These are phyloP conservation scores for Suillus luteus DNA, from an alignment of 768 basidiomycete species.

Conservation along the genomic window DNA sequence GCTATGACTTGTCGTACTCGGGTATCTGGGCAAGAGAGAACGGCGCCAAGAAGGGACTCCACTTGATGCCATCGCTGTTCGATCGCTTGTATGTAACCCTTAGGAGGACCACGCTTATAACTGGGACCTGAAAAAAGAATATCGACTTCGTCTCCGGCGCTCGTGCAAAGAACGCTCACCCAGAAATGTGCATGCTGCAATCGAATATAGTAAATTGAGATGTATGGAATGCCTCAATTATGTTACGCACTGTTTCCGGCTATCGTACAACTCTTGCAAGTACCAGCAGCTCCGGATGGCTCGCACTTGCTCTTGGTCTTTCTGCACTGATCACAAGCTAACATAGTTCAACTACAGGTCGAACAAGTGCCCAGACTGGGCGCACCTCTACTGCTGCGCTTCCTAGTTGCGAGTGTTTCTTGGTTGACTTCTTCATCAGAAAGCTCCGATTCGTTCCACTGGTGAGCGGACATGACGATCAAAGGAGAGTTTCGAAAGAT, in stretches of 20 bases:
- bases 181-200: constrained; percentile 65
- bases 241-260: constrained; percentile 52
- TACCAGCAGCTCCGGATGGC: constrained; percentile 46
- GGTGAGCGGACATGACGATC: constrained; percentile 29
- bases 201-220: constrained; percentile 19
- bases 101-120: constrained; percentile 82
- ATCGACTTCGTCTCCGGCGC: background rate
- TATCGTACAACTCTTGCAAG: constrained; percentile 65
- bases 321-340: constrained; percentile 86
- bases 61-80: constrained; percentile 92
- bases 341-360: constrained; percentile 7
- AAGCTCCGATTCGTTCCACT: constrained; percentile 61
- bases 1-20: constrained; percentile 62
- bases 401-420: constrained; percentile 48
- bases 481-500: constrained; percentile 13
- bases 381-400: constrained; percentile 66
- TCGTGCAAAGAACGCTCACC: constrained; percentile 36
- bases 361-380: background rate
- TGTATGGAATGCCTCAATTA: background rate
- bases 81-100: constrained; percentile 92
- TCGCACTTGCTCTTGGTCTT: constrained; percentile 91
- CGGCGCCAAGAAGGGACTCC: constrained; percentile 83
- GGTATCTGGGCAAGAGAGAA: constrained; percentile 71
- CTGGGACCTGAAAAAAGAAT: constrained; percentile 56
- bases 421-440: constrained; percentile 56